Evolutionary conservation across 164 flowering plant genomes (phyloP).

Genomic region (Hamamelis virginiana): DNA sequence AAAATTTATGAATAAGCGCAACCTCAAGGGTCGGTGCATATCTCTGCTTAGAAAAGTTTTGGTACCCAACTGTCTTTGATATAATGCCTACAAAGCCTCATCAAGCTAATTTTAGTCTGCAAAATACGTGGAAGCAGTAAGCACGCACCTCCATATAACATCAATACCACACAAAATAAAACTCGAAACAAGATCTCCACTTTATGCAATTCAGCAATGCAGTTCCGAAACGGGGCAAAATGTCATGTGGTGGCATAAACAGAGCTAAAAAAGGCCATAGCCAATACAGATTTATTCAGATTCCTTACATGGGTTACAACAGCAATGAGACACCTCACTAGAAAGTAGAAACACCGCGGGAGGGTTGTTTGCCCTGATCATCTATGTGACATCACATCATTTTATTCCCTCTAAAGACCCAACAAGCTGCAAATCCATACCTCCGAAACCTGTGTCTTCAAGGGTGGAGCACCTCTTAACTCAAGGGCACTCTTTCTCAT

Average conservation of each 20-base stretch:
- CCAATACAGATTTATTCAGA: neutral
- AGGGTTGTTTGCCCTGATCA: no score
- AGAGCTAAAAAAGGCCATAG: neutral
- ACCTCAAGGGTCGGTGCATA: no score
- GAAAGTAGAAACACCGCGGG: neutral
- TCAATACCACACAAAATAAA: neutral
- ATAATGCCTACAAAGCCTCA: neutral
- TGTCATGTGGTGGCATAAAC: neutral
- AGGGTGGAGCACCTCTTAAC: neutral
- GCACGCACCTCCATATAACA: neutral
- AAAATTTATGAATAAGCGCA: no score
- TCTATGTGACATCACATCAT: neutral
- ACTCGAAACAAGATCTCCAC: neutral
- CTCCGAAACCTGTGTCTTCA: neutral
- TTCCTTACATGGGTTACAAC: neutral
- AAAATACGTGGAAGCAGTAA: neutral
- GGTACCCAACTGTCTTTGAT: neutral
- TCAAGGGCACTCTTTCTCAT: constrained; percentile 56
- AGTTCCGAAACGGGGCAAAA: neutral
- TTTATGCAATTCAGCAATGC: neutral
- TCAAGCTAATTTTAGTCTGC: neutral
- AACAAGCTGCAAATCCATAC: neutral
- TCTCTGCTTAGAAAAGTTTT: no score
- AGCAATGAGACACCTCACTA: neutral
- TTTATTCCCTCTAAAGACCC: neutral